These are phyloP conservation scores for Persicaria maculosa DNA, from an alignment of 148 eudicot species.

Conservation along the genomic window DNA sequence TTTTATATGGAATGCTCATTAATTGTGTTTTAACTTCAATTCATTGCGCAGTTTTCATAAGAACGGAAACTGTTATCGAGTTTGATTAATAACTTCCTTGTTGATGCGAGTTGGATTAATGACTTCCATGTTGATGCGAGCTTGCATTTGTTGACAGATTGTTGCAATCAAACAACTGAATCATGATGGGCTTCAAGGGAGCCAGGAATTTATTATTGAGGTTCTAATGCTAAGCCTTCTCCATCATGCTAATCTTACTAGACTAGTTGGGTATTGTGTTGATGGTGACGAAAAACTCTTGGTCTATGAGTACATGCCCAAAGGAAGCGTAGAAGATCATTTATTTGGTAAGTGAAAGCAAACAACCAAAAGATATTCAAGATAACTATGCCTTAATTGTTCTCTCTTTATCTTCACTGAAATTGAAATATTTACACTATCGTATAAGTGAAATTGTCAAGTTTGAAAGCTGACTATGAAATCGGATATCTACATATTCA, in stretches of 20 bases:
- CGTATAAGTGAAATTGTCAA: no score
- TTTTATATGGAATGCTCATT: neutral
- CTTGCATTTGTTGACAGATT: slow-evolving; percentile 10
- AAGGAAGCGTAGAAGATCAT: slow-evolving; percentile 20
- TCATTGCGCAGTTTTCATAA: neutral
- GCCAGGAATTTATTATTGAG: slow-evolving; percentile 17
- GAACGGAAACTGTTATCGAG: neutral
- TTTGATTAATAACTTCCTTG: no score
- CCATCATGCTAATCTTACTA: slow-evolving; percentile 16
- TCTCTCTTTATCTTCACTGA: neutral
- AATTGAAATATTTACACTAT: neutral
- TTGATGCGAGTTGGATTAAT: no score
- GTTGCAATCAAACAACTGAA: slow-evolving; percentile 17
- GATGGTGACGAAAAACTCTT: slow-evolving; percentile 18
- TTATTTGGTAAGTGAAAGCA: slow-evolving; percentile 14
- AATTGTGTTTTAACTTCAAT: neutral
- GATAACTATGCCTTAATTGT: neutral
- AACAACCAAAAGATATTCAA: neutral
- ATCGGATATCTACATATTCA: neutral
- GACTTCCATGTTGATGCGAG: neutral
- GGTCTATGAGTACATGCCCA: slow-evolving; percentile 17
- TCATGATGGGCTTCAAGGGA: slow-evolving; percentile 17
- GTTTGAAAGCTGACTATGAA: no score
- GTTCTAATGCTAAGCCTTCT: slow-evolving; percentile 17
- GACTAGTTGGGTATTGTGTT: slow-evolving; percentile 13